These are phyloP conservation scores for Umbelopsis sp. DNA, from an alignment of 371 early-diverging fungal species.

Conservation along the genomic window DNA sequence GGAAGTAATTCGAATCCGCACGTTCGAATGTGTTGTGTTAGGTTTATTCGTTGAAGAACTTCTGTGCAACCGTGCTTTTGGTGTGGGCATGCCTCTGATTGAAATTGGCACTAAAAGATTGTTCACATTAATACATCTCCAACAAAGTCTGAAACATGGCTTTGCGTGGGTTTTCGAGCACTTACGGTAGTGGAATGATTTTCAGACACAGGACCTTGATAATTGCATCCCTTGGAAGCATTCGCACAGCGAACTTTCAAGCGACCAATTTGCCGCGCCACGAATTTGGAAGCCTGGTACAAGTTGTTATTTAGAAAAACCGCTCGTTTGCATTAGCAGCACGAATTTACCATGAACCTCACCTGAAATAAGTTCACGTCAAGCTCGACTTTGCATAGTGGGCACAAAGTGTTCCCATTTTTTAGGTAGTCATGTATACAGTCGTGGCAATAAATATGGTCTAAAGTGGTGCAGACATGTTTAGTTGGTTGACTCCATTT, in stretches of 20 bases:
- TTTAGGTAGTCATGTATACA: constrained; percentile 43
- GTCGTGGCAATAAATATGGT: constrained; percentile 51
- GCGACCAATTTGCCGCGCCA: constrained; percentile 45
- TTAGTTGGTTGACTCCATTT: not conserved
- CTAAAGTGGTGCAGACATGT: constrained; percentile 24
- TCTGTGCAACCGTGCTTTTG: constrained; percentile 42
- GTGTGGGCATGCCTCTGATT: constrained; percentile 40
- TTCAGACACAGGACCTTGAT: constrained; percentile 46
- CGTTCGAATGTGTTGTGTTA: constrained; percentile 32
- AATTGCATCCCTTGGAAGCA: constrained; percentile 42
- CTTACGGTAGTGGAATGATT: constrained; percentile 35
- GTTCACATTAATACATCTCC: not conserved
- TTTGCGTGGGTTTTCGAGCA: constrained; percentile 10
- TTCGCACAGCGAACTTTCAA: constrained; percentile 42
- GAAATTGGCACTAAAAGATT: constrained; percentile 36
- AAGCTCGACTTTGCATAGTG: constrained; percentile 18
- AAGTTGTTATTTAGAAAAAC: constrained; percentile 20
- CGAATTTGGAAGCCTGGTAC: constrained; percentile 53
- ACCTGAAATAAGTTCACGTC: constrained; percentile 19
- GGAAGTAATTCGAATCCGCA: constrained; percentile 42
- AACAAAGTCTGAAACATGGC: not conserved
- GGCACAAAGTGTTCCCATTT: constrained; percentile 22
- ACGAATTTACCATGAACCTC: not conserved
- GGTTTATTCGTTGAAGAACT: constrained; percentile 22
- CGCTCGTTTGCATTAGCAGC: constrained; percentile 33